Evolutionary conservation across 1,284 basidiomycete species (phyloP), one percentile per base, ranked within the genome.

Genomic region (Tremellales sp.): DNA sequence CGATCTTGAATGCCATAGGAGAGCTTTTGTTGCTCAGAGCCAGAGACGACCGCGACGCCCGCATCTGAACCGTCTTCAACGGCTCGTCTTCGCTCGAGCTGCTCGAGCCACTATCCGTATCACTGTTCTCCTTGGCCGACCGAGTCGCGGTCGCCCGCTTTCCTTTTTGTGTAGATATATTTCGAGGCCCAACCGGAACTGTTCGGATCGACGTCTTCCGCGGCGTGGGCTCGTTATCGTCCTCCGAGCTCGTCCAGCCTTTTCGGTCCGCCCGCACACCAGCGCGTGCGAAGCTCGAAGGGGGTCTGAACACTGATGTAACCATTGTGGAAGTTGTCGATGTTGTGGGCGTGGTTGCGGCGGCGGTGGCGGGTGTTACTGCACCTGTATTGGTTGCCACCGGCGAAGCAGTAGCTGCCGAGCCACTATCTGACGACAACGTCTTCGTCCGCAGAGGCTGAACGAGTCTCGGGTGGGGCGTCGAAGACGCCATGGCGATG

Each of bases 201-300:
- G 22, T 39, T 25, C 37, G 9, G 9, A 25, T 8, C 37, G 37
- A 39, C 3, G 37, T 34, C 27, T 45, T 28, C 14, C 40, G 36
- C 21, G 44, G 25, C 3, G 31, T 38, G 5, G 45, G 38, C 8
- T 43, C 47, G 12, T 51, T 47, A n/a, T 56, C 54, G 9, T 51
- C 49, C 16, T 58, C 56, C 22, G 50, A 51, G 36, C 48, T 53
- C 26, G 40, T 50, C 56, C 56, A 58, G 3, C 53, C 50, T 25
- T 18, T 21, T 3, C 25, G 29, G 0, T 19, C 29, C 10, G 44
- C 34, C 22, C 45, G 45, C 22, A 47, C 43, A 12, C 29, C 48
- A 3, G 40, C 33, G 12, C 55, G 50, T 2, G 53, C 50, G 31
- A 58, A 58, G 38, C 48, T 53, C 7, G 53, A 54, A 37, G 51